Evolutionary conservation across 306 rosid species (phyloP), one percentile per base, ranked within the genome.

Genomic region (Datisca glomerata): DNA sequence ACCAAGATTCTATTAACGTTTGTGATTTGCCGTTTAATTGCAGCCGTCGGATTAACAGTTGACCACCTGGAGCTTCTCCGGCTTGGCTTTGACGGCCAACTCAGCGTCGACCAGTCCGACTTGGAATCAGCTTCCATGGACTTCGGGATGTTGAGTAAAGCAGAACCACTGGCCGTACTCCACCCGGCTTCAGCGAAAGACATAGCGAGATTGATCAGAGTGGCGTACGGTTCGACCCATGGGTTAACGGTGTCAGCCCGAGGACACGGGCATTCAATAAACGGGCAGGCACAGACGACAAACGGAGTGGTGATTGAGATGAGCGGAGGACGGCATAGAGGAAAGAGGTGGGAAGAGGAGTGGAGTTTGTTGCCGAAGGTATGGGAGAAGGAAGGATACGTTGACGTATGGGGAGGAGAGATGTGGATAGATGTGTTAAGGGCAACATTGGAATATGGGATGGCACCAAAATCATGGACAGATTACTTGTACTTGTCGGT

Each of bases 181-280:
- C 75, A 67, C 53, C 93, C 95, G 0, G 66, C 45, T 0, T 80
- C 98, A 0, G 75, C 65, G 0, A 47, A 72, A 5, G 98, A 89
- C 51, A 68, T 89, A 20, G 73, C 45, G 0, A 25, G 47, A 36
- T 43, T 78, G 8, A 59, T 89, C 16, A 37, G 45, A 14, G 70
- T 76, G 5, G 92, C 81, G 5, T 70, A 68, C 12, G 55, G 51
- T 5, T 64, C 78, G 20, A 43, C 39, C 6, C 2, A 37, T 0
- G 65, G 68, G 24, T 71, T 80, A 19, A 49, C 63, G 0, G 95
- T 89, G 38, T 80, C 95, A 13, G 98, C 98, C 0, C 61, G 93
- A 18, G 98, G 98, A 0, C 93, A 84, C 35, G 98, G 98, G n/a
- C 98, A 89, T 63, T 89, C 98, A 2, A 80, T 89, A 45, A 80